Percentiles rank a stretch among this genome's conserved stretches.
Evolutionary conservation across 192 early-diverging fungal genomes (phyloP).

Genomic region (Backusella australiensis): DNA sequence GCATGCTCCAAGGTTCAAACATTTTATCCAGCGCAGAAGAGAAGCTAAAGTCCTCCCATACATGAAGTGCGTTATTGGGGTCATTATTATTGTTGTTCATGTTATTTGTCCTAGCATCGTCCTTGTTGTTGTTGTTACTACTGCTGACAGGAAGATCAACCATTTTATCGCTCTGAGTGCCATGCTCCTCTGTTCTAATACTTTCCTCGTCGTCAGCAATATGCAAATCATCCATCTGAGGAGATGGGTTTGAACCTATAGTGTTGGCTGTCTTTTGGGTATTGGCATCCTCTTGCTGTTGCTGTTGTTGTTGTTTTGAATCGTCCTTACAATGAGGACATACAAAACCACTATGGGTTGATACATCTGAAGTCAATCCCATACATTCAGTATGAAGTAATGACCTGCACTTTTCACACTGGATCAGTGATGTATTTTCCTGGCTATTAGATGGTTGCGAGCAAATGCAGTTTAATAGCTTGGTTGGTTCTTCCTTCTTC

Average conservation of each 20-base stretch:
- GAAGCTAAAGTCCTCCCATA: conserved; percentile 14
- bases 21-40: conserved; percentile 4
- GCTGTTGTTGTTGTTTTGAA: not conserved
- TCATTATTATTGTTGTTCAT: not conserved
- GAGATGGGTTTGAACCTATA: not conserved
- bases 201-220: not conserved
- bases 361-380: conserved; percentile 50
- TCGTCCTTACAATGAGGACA: conserved; percentile 51
- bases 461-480: conserved; percentile 45
- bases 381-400: conserved; percentile 73
- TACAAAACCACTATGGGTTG: conserved; percentile 51
- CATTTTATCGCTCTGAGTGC: not conserved
- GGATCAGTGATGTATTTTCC: conserved; percentile 52
- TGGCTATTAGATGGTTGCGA: conserved; percentile 40
- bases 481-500: conserved; percentile 38
- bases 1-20: conserved; percentile 7
- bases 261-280: not conserved
- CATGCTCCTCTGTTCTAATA: not conserved
- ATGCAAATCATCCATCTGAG: not conserved
- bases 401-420: conserved; percentile 65
- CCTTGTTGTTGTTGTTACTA: not conserved
- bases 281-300: not conserved
- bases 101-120: not conserved
- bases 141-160: not conserved
- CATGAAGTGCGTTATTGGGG: not conserved